These are phyloP conservation scores for Malassezia obtusa DNA, from an alignment of 1,284 basidiomycete species.

Conservation along the genomic window DNA sequence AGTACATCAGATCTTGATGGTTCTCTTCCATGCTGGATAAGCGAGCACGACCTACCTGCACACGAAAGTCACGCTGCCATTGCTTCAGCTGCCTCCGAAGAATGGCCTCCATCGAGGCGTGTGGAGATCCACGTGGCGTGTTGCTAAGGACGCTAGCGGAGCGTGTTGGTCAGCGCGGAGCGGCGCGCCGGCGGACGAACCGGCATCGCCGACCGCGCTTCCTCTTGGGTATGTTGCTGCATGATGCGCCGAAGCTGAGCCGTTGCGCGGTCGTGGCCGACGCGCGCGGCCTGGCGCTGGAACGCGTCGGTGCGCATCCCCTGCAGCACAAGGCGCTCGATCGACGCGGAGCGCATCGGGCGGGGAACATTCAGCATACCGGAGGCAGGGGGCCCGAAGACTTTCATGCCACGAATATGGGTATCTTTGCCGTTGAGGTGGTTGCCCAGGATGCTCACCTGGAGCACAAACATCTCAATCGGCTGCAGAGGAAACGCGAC, in stretches of 20 bases:
- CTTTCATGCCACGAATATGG: constrained; percentile 77
- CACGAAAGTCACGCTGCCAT: constrained; percentile 15
- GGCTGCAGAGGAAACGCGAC: constrained; percentile 49
- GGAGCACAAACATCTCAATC: constrained; percentile 76
- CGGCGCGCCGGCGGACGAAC: constrained; percentile 1
- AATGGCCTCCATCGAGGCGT: constrained; percentile 14
- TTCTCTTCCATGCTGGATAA: constrained; percentile 10
- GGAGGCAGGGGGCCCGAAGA: constrained; percentile 56
- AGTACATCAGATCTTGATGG: constrained; percentile 12
- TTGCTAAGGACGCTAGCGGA: constrained; percentile 6
- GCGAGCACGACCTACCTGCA: not conserved
- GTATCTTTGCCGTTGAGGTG: constrained; percentile 99
- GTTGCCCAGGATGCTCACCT: constrained; percentile 81
- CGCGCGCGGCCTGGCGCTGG: constrained; percentile 9
- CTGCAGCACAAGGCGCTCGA: constrained; percentile 11
- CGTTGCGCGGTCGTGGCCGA: constrained; percentile 10
- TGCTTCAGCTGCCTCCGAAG: constrained; percentile 16
- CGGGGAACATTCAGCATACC: not conserved
- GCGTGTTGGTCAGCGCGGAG: constrained; percentile 8
- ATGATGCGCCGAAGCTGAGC: constrained; percentile 12
- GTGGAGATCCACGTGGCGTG: constrained; percentile 7
- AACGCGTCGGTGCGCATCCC: constrained; percentile 9
- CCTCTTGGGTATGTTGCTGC: constrained; percentile 3
- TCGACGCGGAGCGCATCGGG: not conserved
- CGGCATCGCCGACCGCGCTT: not conserved